Conservation (phyloP, 1,284 basidiomycete species). For the Moniliophthora roreri region DNA sequence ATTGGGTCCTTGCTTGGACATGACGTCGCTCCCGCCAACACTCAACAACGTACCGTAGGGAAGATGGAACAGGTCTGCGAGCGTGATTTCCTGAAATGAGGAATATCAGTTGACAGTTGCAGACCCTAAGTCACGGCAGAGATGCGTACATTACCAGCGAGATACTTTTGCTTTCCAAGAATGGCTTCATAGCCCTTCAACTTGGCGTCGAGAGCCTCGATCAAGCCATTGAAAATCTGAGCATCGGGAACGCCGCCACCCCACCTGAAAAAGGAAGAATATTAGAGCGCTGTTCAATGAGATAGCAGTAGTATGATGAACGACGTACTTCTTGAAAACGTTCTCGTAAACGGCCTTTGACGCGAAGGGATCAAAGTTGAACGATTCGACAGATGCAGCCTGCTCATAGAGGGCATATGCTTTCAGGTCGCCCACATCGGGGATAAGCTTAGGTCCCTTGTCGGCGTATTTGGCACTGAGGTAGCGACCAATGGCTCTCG, state of each 20-base stretch:
- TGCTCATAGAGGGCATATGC: slow-evolving; percentile 52
- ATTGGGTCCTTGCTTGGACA: slow-evolving; percentile 2
- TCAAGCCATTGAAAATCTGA: slow-evolving; percentile 27
- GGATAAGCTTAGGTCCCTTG: slow-evolving; percentile 20
- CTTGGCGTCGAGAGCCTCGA: slow-evolving; percentile 32
- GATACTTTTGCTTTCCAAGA: slow-evolving; percentile 48
- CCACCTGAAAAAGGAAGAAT: slow-evolving; percentile 16
- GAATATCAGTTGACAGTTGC: too few relatives aligned
- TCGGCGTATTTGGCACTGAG: slow-evolving; percentile 33
- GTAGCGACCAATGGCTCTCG: slow-evolving; percentile 44
- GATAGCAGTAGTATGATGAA: too few relatives aligned
- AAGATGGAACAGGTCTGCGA: slow-evolving; percentile 1
- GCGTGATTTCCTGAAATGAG: not conserved
- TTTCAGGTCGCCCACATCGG: slow-evolving; percentile 8
- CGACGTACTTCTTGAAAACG: slow-evolving; percentile 36
- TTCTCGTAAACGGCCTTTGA: slow-evolving; percentile 40
- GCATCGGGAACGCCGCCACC: slow-evolving; percentile 16
- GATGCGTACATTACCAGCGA: slow-evolving; percentile 46
- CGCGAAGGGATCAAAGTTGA: slow-evolving; percentile 51
- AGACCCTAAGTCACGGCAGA: not conserved
- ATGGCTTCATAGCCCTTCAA: slow-evolving; percentile 52
- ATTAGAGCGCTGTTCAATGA: not conserved
- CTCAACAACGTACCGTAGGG: not conserved
- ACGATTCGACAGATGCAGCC: slow-evolving; percentile 50
- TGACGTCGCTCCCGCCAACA: not conserved